These are phyloP conservation scores for Limonium bicolor DNA, from an alignment of 148 eudicot genomes.

Conservation along the genomic window DNA sequence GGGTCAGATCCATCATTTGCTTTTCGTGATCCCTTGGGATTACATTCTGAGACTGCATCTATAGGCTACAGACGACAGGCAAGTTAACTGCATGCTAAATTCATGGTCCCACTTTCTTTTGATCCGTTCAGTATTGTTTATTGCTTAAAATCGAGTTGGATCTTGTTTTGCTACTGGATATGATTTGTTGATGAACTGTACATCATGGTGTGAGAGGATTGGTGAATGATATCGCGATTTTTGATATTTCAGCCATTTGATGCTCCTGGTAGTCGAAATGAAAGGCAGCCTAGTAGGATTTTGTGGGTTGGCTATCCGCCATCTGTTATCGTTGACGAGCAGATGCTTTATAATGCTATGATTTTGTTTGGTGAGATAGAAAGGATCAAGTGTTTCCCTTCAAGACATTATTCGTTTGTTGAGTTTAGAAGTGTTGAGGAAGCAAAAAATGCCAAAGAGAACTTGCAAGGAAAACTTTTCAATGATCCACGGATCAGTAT, in stretches of 20 bases:
- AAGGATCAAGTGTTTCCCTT: constrained; percentile 37
- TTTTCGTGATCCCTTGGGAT: constrained; percentile 27
- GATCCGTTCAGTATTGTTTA: background rate
- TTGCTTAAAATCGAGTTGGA: background rate
- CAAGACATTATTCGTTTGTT: constrained; percentile 47
- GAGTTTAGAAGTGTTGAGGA: constrained; percentile 89
- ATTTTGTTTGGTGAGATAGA: constrained; percentile 85
- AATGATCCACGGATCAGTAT: constrained; percentile 73
- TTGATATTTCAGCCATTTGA: constrained; percentile 57
- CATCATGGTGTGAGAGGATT: too few relatives aligned
- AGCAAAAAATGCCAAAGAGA: constrained; percentile 79
- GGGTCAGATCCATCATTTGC: constrained; percentile 41
- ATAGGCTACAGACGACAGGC: constrained; percentile 54
- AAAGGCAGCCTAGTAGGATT: constrained; percentile 49
- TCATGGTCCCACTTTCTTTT: background rate
- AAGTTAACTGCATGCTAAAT: too few relatives aligned
- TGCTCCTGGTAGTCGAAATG: constrained; percentile 30
- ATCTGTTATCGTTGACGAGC: constrained; percentile 49
- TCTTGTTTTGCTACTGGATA: background rate
- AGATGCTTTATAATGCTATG: constrained; percentile 85
- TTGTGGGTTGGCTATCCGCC: constrained; percentile 67
- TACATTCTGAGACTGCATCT: constrained; percentile 30
- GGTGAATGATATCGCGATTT: too few relatives aligned
- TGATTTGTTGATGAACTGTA: background rate
- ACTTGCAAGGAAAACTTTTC: constrained; percentile 66